Evolutionary conservation across 179 eudicot genomes (phyloP).

Genomic region (Beta macrorhiza): DNA sequence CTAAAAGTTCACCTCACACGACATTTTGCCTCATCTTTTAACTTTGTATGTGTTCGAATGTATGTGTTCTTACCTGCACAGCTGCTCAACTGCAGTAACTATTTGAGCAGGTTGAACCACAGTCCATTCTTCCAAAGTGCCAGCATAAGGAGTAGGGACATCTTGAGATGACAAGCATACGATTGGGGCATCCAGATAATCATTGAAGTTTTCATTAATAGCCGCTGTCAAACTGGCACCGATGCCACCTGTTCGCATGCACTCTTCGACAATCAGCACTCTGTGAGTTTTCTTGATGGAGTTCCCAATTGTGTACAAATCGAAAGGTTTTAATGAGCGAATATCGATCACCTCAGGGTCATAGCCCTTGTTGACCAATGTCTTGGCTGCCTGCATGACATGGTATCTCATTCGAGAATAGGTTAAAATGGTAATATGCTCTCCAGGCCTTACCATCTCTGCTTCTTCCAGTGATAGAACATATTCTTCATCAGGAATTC

Average conservation of each 20-base stretch:
- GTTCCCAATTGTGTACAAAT: conserved; percentile 77
- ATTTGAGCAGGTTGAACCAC: conserved; percentile 93
- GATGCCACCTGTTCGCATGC: conserved; percentile 95
- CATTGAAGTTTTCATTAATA: conserved; percentile 84
- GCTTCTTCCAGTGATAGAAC: conserved; percentile 81
- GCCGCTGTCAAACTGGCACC: conserved; percentile 97
- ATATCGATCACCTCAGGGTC: conserved; percentile 96
- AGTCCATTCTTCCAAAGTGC: conserved; percentile 77
- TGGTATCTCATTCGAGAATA: conserved; percentile 95
- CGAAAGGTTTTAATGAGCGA: conserved; percentile 87
- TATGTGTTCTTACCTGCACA: conserved; percentile 47
- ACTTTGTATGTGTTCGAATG: not conserved
- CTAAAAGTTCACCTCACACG: too few relatives aligned
- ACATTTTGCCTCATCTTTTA: too few relatives aligned
- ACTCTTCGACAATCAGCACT: conserved; percentile 91
- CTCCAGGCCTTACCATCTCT: conserved; percentile 96
- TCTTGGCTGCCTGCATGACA: conserved; percentile 91
- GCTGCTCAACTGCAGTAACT: conserved; percentile 85
- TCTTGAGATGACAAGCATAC: conserved; percentile 92
- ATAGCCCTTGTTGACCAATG: conserved; percentile 84
- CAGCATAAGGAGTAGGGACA: conserved; percentile 98
- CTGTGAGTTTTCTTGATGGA: conserved; percentile 91
- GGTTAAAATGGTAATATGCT: conserved; percentile 77
- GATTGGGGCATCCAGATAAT: conserved; percentile 82
- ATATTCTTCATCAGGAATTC: conserved; percentile 85